A percentile compares a stretch with the other conserved stretches of the same genome.
phyloP scores from a whole-genome alignment of 2,329 filamentous ascomycete genomes.

The Paraphoma sp. region DNA sequence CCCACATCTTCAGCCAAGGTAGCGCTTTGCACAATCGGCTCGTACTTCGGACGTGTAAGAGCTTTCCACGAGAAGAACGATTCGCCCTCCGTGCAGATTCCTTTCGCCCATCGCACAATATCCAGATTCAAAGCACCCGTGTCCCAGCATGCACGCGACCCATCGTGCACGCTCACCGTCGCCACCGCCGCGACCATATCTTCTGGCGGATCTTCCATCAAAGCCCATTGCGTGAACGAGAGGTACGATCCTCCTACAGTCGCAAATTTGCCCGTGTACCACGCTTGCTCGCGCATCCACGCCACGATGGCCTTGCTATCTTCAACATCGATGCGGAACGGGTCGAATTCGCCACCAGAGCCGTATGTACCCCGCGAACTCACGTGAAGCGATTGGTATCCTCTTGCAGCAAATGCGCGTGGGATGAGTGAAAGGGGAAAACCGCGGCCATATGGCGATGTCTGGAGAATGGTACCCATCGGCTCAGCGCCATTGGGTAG shows the following conservation, averaged over 20 bases:
- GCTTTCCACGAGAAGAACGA: not conserved
- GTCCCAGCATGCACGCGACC: slow-evolving; percentile 5
- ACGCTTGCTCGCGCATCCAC: slow-evolving; percentile 17
- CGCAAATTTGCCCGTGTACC: slow-evolving; percentile 16
- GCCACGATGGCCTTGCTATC: slow-evolving; percentile 11
- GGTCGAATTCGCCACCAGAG: slow-evolving; percentile 15
- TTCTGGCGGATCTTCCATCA: slow-evolving; percentile 12
- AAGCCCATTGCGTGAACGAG: slow-evolving; percentile 12
- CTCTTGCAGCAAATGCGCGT: slow-evolving; percentile 1
- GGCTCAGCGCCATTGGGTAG: slow-evolving; percentile 3
- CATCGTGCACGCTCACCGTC: slow-evolving; percentile 11
- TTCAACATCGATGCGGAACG: slow-evolving; percentile 12
- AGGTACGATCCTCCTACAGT: slow-evolving; percentile 15
- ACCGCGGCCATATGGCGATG: slow-evolving; percentile 15
- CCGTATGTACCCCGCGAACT: slow-evolving; percentile 16
- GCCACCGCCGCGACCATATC: slow-evolving; percentile 18
- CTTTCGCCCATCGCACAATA: slow-evolving; percentile 10
- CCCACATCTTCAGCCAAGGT: slow-evolving; percentile 6
- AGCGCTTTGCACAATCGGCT: slow-evolving; percentile 4
- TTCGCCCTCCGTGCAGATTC: slow-evolving; percentile 9
- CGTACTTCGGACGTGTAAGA: not conserved
- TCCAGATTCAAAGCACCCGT: slow-evolving; percentile 14
- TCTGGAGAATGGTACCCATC: slow-evolving; percentile 12
- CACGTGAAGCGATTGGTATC: slow-evolving; percentile 12
- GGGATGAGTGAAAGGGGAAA: not conserved